phyloP scores from a whole-genome alignment of 768 basidiomycete genomes.

The Crucibulum laeve region DNA sequence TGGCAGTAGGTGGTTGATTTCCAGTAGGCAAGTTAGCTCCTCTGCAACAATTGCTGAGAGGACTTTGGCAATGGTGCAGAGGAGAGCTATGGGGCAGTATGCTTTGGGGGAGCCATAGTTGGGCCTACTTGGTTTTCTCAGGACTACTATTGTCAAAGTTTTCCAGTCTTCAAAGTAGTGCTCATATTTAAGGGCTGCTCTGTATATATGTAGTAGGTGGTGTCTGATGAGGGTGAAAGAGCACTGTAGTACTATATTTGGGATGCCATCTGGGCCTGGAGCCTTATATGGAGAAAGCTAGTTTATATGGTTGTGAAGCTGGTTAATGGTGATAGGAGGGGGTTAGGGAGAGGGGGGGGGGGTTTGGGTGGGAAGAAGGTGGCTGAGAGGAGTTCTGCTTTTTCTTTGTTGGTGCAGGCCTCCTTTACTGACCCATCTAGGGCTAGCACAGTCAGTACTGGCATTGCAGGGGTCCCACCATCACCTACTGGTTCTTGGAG shows the following conservation, averaged over 20 bases:
- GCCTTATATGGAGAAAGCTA: slow-evolving; percentile 31
- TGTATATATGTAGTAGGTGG: slow-evolving; percentile 20
- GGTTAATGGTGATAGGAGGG: slow-evolving; percentile 14
- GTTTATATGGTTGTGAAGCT: slow-evolving; percentile 18
- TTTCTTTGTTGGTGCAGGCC: background rate
- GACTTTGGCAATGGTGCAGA: slow-evolving; percentile 2
- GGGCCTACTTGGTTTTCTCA: slow-evolving; percentile 5
- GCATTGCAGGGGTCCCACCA: slow-evolving; percentile 14
- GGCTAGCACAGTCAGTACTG: slow-evolving; percentile 6
- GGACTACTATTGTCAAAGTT: background rate
- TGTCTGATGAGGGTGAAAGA: slow-evolving; percentile 11
- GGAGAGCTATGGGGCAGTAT: slow-evolving; percentile 2
- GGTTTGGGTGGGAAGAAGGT: slow-evolving; percentile 12
- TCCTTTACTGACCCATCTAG: background rate
- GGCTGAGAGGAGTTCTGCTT: slow-evolving; percentile 5
- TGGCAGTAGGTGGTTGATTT: background rate
- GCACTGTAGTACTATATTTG: slow-evolving; percentile 26
- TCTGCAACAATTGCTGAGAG: background rate
- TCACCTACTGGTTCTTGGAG: slow-evolving; percentile 11
- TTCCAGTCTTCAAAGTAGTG: slow-evolving; percentile 12
- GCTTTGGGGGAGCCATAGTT: slow-evolving; percentile 3
- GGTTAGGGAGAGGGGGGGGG: slow-evolving; percentile 5
- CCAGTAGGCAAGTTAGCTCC: background rate
- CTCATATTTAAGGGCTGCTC: slow-evolving; percentile 17
- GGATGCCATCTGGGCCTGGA: slow-evolving; percentile 13